Evolutionary conservation across 208 protist genomes (phyloP).

Genomic region (Crithidia thermophila): DNA sequence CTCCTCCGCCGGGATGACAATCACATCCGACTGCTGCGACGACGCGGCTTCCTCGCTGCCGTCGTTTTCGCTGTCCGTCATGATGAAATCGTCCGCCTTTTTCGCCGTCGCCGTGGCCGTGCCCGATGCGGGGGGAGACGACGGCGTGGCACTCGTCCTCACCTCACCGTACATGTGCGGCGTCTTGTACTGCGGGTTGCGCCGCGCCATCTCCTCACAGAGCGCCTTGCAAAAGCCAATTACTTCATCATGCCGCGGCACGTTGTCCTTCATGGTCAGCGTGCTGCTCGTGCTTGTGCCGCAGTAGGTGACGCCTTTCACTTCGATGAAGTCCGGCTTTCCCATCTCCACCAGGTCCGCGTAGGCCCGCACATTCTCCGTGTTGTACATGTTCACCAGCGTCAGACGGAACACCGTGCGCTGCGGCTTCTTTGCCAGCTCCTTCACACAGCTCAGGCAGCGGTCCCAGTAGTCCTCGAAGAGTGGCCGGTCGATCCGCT

Average conservation of each 20-base stretch:
- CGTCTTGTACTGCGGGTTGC: conserved; percentile 44
- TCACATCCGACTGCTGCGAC: no score
- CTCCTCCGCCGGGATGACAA: conserved; percentile 38
- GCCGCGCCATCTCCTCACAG: conserved; percentile 50
- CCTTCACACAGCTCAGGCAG: conserved; percentile 88
- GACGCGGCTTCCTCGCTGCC: conserved; percentile 11
- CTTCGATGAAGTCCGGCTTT: conserved; percentile 95
- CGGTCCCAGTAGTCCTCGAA: conserved; percentile 97
- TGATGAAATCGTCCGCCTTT: not conserved
- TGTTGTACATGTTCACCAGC: conserved; percentile 96
- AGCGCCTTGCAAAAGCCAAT: conserved; percentile 85
- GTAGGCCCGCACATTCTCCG: conserved; percentile 63
- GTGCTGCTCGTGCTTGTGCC: conserved; percentile 82
- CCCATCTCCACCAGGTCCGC: conserved; percentile 91
- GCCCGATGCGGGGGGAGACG: no score
- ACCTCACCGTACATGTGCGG: conserved; percentile 29
- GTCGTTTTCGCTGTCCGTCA: conserved; percentile 5
- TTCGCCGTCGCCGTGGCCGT: not conserved
- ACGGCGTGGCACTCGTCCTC: no score
- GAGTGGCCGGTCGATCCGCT: conserved; percentile 91
- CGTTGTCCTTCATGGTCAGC: conserved; percentile 94
- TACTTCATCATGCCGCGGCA: conserved; percentile 95
- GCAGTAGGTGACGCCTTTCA: conserved; percentile 96
- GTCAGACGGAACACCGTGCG: conserved; percentile 97
- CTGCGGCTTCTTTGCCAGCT: conserved; percentile 85